Base-by-base conservation (phyloP, 73 alveolate species). In the Paramecium primaurelia region DNA sequence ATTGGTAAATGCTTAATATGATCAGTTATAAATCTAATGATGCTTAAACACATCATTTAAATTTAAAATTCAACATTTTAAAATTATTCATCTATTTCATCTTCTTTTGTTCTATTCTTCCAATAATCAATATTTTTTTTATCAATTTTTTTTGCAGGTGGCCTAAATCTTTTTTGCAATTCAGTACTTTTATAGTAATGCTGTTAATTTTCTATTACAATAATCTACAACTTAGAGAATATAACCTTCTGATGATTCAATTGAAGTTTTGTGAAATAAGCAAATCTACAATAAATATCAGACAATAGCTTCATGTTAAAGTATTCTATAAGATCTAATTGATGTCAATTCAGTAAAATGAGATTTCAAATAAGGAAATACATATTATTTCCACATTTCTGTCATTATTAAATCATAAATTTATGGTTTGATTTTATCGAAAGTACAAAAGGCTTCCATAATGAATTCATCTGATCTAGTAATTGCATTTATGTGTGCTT, bases 251-350 rank as follows among this genome's bases (percentile, higher is more conserved):
- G 99, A 98, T 59, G 98, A 97, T 95, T 98, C 99, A 37, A 99
- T 96, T n/a, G 99, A 99, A 6, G 99, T 98, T 85, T 99, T 96
- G 73, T 98, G 99, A 96, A 93, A 98, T 92, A 99, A 94, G 87
- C 98, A 92, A 49, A 98, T 96, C 96, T 98, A 99, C 8, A 99
- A 86, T 58, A 99, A 94, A 93, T 99, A 98, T 64, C 97, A 97
- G 20, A 98, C 97, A 16, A 98, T 95, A 3, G 99, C 99, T 95
- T 98, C 99, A 87, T 97, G 99, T 92, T 96, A 95, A 28, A 97
- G 90, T 77, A 92, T 93, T 58, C 93, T 59, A 86, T 95, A 95
- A 20, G 96, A 68, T 40, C 96, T 80, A 36, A 94, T 51, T 34
- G 98, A 92, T 22, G 96, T 42, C 12, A 93, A 68, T 22, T 93